These are phyloP conservation scores for Coemansia umbellata DNA, from an alignment of 192 early-diverging fungal genomes.

Conservation along the genomic window DNA sequence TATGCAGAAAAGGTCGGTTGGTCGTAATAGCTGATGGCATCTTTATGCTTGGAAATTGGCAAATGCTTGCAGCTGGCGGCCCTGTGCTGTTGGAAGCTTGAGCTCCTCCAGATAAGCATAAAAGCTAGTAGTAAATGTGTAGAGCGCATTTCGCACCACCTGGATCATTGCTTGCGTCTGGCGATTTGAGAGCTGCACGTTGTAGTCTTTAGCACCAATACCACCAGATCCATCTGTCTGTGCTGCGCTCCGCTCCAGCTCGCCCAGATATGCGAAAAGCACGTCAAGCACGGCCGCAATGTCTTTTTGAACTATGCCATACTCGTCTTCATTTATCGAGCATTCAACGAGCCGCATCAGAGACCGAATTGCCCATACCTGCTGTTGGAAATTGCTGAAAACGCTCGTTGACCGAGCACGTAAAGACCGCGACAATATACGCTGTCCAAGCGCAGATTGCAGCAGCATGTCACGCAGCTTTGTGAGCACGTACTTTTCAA, in stretches of 20 bases:
- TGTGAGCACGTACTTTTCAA: constrained; percentile 48
- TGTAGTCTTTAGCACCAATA: constrained; percentile 3
- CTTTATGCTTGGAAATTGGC: constrained; percentile 41
- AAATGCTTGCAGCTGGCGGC: constrained; percentile 35
- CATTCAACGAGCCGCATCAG: constrained; percentile 39
- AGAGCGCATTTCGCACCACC: constrained; percentile 40
- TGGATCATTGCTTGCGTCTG: constrained; percentile 46
- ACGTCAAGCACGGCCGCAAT: constrained; percentile 21
- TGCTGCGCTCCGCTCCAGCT: constrained; percentile 27
- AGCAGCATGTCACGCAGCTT: constrained; percentile 34
- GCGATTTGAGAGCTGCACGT: constrained; percentile 23
- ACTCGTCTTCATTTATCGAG: constrained; percentile 43
- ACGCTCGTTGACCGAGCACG: constrained; percentile 21
- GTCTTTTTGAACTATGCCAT: constrained; percentile 46
- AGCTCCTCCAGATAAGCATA: constrained; percentile 44
- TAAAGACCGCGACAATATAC: constrained; percentile 24
- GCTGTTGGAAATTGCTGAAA: constrained; percentile 48
- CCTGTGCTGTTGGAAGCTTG: constrained; percentile 32
- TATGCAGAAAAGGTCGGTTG: too few species aligned
- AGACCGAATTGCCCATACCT: constrained; percentile 46
- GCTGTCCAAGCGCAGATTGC: constrained; percentile 33
- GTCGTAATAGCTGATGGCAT: too few species aligned
- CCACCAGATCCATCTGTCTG: constrained; percentile 4
- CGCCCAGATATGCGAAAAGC: constrained; percentile 31
- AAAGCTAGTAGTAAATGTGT: constrained; percentile 34